These are phyloP conservation scores for Pouteria campechiana DNA, from an alignment of 179 eudicot species.

Conservation along the genomic window DNA sequence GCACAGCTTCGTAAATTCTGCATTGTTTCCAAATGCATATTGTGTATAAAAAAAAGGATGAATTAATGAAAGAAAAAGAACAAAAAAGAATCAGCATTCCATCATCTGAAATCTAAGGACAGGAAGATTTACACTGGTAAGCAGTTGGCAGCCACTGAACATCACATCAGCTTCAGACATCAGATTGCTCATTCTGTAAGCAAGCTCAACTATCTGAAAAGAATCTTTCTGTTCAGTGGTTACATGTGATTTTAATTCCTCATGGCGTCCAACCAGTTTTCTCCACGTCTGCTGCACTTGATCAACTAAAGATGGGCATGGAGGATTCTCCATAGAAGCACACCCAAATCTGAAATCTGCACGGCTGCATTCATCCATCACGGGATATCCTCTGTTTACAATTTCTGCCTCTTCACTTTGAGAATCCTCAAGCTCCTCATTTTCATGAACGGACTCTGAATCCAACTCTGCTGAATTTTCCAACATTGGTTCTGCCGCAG, in stretches of 20 bases:
- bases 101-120: neutral
- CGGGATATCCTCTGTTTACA: slow-evolving; percentile 43
- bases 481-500: slow-evolving; percentile 4
- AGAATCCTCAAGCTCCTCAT: slow-evolving; percentile 60
- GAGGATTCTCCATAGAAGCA: slow-evolving; percentile 20
- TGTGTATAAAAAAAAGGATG: too few species aligned
- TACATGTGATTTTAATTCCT: slow-evolving; percentile 37
- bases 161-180: slow-evolving; percentile 71
- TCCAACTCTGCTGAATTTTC: slow-evolving; percentile 15
- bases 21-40: too few species aligned
- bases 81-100: neutral
- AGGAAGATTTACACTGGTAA: slow-evolving; percentile 27
- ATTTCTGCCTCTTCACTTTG: slow-evolving; percentile 30
- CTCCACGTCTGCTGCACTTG: slow-evolving; percentile 69
- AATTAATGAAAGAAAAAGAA: slow-evolving; percentile 3
- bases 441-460: slow-evolving; percentile 8
- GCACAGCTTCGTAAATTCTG: too few species aligned
- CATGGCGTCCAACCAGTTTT: slow-evolving; percentile 30
- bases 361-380: slow-evolving; percentile 93
- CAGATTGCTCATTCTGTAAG: slow-evolving; percentile 49
- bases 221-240: slow-evolving; percentile 40
- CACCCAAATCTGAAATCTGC: slow-evolving; percentile 42
- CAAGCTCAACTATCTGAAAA: slow-evolving; percentile 27
- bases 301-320: slow-evolving; percentile 12
- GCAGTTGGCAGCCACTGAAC: slow-evolving; percentile 41